Evolutionary conservation across 371 early-diverging fungal genomes (phyloP).

Genomic region (Entomophthora muscae): DNA sequence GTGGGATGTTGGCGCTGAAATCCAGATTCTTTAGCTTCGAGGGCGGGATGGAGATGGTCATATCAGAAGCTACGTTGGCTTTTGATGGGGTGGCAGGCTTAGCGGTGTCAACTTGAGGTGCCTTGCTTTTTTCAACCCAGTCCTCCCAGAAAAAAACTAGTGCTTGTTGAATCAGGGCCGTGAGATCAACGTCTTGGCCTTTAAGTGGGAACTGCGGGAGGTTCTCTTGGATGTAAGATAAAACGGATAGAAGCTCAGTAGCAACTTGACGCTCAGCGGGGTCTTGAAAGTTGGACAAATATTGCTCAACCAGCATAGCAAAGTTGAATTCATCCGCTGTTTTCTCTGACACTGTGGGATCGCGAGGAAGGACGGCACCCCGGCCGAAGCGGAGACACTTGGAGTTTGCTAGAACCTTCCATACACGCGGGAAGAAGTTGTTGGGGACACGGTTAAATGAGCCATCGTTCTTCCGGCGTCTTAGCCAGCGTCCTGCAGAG

Average conservation of each 20-base stretch:
- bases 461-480: slow-evolving; percentile 66
- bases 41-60: not conserved
- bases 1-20: slow-evolving; percentile 37
- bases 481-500: slow-evolving; percentile 53
- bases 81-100: not conserved
- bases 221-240: slow-evolving; percentile 39
- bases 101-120: slow-evolving; percentile 14
- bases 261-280: slow-evolving; percentile 75
- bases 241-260: slow-evolving; percentile 45
- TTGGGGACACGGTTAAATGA: slow-evolving; percentile 63
- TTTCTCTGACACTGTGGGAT: slow-evolving; percentile 71
- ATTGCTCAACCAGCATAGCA: slow-evolving; percentile 55
- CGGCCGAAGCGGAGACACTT: slow-evolving; percentile 35
- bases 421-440: slow-evolving; percentile 61
- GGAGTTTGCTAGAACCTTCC: slow-evolving; percentile 41
- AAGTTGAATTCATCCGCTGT: slow-evolving; percentile 69
- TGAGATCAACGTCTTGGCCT: slow-evolving; percentile 33
- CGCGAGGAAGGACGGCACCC: slow-evolving; percentile 36
- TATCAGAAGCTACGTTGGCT: not conserved
- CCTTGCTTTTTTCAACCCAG: slow-evolving; percentile 31
- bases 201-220: slow-evolving; percentile 36
- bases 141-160: slow-evolving; percentile 43
- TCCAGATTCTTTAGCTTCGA: slow-evolving; percentile 12
- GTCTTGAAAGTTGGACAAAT: slow-evolving; percentile 45
- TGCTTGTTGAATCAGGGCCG: slow-evolving; percentile 40